These are phyloP conservation scores for Carnegiea gigantea DNA, from an alignment of 179 eudicot species.

Conservation along the genomic window DNA sequence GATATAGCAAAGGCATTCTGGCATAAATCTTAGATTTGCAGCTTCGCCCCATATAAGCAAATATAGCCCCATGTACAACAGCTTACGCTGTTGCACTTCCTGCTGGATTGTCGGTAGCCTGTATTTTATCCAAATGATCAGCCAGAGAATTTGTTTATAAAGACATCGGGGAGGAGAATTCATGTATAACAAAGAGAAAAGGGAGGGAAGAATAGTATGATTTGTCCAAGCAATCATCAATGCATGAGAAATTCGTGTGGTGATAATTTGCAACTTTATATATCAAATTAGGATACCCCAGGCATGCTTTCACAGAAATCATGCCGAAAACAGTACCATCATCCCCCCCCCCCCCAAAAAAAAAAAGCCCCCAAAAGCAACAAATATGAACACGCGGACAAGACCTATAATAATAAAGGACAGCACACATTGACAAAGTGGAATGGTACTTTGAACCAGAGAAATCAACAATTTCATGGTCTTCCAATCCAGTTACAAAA, in stretches of 20 bases:
- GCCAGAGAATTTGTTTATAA: background rate
- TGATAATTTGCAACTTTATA: background rate
- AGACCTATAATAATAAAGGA: too few species aligned
- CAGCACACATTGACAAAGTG: background rate
- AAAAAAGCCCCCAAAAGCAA: background rate
- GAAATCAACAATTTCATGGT: background rate
- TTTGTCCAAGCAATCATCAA: too few species aligned
- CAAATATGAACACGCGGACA: too few species aligned
- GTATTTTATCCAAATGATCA: slow-evolving; percentile 26
- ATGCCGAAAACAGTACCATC: background rate
- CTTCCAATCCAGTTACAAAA: background rate
- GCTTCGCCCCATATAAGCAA: slow-evolving; percentile 99
- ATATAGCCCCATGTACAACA: slow-evolving; percentile 93
- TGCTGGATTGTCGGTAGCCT: slow-evolving; percentile 99
- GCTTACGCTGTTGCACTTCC: slow-evolving; percentile 96
- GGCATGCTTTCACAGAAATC: background rate
- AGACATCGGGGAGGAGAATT: background rate
- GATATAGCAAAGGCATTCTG: slow-evolving; percentile 97
- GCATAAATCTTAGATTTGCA: slow-evolving; percentile 98
- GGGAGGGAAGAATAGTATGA: too few species aligned
- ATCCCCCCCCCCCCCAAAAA: background rate
- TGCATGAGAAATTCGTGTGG: too few species aligned
- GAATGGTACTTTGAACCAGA: background rate
- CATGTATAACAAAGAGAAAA: background rate
- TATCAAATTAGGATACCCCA: background rate